Percentiles rank a stretch among this genome's conserved stretches.
phyloP scores from a whole-genome alignment of 345 rosid species.

The Nephelium lappaceum region DNA sequence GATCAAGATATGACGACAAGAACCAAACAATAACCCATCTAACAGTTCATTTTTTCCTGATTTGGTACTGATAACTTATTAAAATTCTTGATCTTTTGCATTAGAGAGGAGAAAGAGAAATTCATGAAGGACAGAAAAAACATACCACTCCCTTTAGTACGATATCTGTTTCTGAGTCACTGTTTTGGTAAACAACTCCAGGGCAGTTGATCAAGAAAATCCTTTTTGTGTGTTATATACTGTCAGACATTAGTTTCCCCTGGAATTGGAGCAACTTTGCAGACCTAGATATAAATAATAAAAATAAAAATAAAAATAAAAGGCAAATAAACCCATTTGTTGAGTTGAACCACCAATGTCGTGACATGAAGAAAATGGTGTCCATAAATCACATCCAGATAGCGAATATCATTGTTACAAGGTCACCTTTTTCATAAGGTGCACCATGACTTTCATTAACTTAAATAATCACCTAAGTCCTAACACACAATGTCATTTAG shows the following conservation, averaged over 20 bases:
- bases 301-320: too few species aligned
- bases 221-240: constrained; percentile 90
- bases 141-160: constrained; percentile 97
- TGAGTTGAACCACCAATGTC: not conserved
- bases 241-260: constrained; percentile 99
- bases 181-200: constrained; percentile 94
- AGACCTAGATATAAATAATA: constrained; percentile 75
- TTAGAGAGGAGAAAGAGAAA: not conserved
- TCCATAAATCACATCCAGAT: not conserved
- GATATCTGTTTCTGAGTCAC: constrained; percentile 85
- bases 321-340: too few species aligned
- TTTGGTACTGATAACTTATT: not conserved
- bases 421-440: too few species aligned
- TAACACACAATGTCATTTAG: not conserved
- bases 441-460: not conserved
- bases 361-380: not conserved
- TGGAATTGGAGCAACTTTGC: constrained; percentile 99
- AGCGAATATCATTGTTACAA: not conserved
- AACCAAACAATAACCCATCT: not conserved
- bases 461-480: not conserved
- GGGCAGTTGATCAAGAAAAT: constrained; percentile 96
- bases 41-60: not conserved
- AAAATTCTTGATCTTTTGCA: too few species aligned
- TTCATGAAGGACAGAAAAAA: constrained; percentile 11
- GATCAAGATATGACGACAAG: not conserved